These are phyloP conservation scores for Quercus glauca DNA, from an alignment of 306 rosid genomes.

Conservation along the genomic window DNA sequence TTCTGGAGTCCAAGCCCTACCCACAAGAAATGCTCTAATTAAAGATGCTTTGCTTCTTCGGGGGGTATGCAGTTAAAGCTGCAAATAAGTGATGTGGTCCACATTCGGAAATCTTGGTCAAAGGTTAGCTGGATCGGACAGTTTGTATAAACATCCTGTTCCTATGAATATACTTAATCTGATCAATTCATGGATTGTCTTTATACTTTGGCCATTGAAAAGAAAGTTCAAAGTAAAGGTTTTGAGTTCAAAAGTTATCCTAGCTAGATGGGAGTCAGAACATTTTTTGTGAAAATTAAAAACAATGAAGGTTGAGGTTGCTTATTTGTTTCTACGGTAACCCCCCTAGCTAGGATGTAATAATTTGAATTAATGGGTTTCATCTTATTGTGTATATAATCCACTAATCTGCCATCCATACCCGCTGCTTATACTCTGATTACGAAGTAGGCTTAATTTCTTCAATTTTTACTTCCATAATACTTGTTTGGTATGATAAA, in stretches of 20 bases:
- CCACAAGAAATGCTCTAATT: slow-evolving; percentile 18
- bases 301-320: neutral
- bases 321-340: neutral
- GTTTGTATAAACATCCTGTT: slow-evolving; percentile 7
- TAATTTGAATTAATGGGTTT: neutral
- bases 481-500: no score
- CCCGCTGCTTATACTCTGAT: no score
- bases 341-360: neutral
- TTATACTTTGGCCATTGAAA: neutral
- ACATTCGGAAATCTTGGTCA: slow-evolving; percentile 35
- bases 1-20: slow-evolving; percentile 31
- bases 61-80: slow-evolving; percentile 54
- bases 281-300: no score
- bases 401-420: neutral
- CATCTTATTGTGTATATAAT: no score
- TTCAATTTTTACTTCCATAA: no score
- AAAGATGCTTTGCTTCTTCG: slow-evolving; percentile 64
- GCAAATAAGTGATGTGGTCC: slow-evolving; percentile 46
- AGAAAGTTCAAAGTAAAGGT: neutral
- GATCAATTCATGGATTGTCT: neutral
- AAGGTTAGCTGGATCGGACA: slow-evolving; percentile 26
- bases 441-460: no score
- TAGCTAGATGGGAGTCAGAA: no score
- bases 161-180: neutral
- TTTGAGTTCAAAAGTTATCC: neutral